These are phyloP conservation scores for Neurospora sp. DNA, from an alignment of 495 filamentous ascomycete genomes.

Conservation along the genomic window DNA sequence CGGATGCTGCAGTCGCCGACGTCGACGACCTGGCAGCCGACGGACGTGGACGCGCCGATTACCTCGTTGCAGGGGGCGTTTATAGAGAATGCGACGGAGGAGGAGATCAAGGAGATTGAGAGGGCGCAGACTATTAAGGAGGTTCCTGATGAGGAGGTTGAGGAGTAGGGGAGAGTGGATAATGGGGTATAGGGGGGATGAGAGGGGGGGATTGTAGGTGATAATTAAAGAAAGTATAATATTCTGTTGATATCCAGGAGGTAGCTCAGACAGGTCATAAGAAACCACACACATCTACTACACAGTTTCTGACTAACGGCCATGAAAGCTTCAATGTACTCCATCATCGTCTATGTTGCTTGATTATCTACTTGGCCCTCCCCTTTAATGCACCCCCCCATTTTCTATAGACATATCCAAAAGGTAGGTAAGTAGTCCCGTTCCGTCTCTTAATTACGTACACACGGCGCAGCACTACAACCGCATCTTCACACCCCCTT, in stretches of 20 bases:
- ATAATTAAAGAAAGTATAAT: not conserved
- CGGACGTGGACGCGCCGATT: slow-evolving; percentile 23
- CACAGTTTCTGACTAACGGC: not conserved
- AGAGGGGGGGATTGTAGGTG: not conserved
- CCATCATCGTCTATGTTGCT: not conserved
- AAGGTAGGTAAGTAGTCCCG: not conserved
- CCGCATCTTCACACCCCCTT: not conserved
- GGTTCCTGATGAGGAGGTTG: slow-evolving; percentile 15
- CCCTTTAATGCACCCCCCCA: not conserved
- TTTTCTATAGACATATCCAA: not conserved
- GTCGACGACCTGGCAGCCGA: slow-evolving; percentile 34
- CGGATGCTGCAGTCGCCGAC: slow-evolving; percentile 34
- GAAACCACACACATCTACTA: not conserved
- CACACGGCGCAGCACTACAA: not conserved
- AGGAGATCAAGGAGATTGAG: slow-evolving; percentile 31
- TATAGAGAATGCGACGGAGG: slow-evolving; percentile 17
- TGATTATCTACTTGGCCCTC: not conserved
- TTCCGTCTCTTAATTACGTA: not conserved
- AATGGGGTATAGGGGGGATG: not conserved
- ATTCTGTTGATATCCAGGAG: not conserved
- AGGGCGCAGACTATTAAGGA: slow-evolving; percentile 28
- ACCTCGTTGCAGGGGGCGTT: slow-evolving; percentile 21
- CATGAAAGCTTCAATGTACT: not conserved
- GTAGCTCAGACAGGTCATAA: not conserved
- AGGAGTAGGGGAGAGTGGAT: slow-evolving; percentile 9